A percentile compares a stretch with the other conserved stretches of the same genome.
Conservation (phyloP, 495 filamentous ascomycete genomes). For the Diplogelasinospora grovesii region DNA sequence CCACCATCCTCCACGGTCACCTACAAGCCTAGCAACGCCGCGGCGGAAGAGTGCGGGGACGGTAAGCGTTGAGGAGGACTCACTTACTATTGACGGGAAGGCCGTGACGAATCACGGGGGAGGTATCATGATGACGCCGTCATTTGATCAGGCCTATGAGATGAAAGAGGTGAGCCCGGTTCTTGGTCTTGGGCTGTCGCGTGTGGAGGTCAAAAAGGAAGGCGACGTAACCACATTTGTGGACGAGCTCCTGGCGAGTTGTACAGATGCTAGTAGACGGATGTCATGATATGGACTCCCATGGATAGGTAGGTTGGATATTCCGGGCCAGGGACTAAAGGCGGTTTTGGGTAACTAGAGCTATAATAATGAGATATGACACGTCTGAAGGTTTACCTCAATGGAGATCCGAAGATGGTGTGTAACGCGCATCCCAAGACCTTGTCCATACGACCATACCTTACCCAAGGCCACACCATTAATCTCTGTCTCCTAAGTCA, state of each 20-base stretch:
- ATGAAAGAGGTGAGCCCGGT: constrained; percentile 7
- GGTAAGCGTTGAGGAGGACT: not conserved
- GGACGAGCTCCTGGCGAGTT: constrained; percentile 31
- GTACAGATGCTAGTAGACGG: no score
- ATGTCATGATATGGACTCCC: no score
- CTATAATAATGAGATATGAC: no score
- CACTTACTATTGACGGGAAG: not conserved
- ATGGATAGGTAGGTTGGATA: no score
- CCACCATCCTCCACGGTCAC: not conserved
- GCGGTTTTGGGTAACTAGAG: no score
- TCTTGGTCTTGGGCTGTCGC: constrained; percentile 7
- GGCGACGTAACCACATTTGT: constrained; percentile 32
- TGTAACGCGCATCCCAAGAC: no score
- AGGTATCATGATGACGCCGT: not conserved
- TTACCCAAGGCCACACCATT: no score
- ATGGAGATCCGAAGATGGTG: no score
- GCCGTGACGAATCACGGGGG: not conserved
- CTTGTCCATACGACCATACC: no score
- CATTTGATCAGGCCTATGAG: constrained; percentile 10
- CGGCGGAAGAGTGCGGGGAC: constrained; percentile 3
- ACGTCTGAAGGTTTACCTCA: no score
- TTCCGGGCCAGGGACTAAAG: no score
- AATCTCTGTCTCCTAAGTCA: no score
- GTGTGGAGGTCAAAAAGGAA: constrained; percentile 18
- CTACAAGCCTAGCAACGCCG: not conserved